phyloP scores from a whole-genome alignment of 2,329 filamentous ascomycete genomes.

The Knufia petricola region DNA sequence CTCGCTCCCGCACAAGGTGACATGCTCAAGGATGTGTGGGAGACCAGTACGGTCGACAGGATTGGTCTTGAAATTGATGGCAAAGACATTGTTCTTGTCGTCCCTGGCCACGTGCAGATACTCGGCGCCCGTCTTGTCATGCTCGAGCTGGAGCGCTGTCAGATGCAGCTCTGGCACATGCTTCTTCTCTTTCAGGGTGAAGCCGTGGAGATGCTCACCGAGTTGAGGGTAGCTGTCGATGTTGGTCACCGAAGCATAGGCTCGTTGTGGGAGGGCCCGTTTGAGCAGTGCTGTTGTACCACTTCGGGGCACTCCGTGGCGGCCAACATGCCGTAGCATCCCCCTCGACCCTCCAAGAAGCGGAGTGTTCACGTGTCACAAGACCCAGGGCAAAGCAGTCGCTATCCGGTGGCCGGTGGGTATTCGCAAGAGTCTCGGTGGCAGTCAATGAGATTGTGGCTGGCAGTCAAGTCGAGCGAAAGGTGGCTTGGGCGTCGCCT shows the following conservation, averaged over 20 bases:
- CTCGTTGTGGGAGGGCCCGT: slow-evolving; percentile 11
- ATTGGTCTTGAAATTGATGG: slow-evolving; percentile 98
- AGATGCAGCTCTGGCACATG: slow-evolving; percentile 90
- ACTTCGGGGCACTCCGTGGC: slow-evolving; percentile 15
- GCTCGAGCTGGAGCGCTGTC: slow-evolving; percentile 79
- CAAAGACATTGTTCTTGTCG: slow-evolving; percentile 98
- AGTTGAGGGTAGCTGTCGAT: slow-evolving; percentile 64
- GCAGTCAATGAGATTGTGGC: too few species aligned
- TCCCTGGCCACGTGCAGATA: slow-evolving; percentile 92
- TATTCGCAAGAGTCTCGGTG: too few species aligned
- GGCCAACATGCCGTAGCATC: slow-evolving; percentile 22
- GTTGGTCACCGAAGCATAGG: slow-evolving; percentile 61
- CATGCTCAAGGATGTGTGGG: slow-evolving; percentile 95
- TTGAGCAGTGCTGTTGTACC: slow-evolving; percentile 2
- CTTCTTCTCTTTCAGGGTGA: slow-evolving; percentile 79
- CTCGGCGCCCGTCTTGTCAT: slow-evolving; percentile 91
- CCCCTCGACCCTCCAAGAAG: slow-evolving; percentile 1
- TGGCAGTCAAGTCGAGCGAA: too few species aligned
- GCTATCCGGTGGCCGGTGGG: too few species aligned
- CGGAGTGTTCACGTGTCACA: too few species aligned
- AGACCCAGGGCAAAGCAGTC: too few species aligned
- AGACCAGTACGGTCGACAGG: slow-evolving; percentile 92
- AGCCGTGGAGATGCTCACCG: slow-evolving; percentile 83
- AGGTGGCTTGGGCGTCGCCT: too few species aligned
- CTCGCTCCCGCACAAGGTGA: slow-evolving; percentile 87